Base-by-base conservation (phyloP, 345 rosid species). In the Cardamine occulta region DNA sequence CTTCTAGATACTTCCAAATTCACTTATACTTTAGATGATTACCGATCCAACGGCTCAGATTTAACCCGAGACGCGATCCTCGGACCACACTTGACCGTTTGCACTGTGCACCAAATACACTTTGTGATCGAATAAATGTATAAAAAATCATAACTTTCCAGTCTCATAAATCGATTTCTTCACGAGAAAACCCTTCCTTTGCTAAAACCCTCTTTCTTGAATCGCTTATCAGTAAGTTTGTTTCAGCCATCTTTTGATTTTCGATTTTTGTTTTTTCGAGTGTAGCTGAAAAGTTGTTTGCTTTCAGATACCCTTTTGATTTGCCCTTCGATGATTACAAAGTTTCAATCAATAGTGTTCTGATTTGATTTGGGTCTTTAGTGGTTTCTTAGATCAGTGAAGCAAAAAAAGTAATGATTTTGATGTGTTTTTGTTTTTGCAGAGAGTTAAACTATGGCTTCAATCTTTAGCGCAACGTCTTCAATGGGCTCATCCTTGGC, bases 391-490 rank as follows among this genome's bases (percentile, higher is more conserved):
- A 60, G 29, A 60, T 11, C 68, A 23, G 3, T n/a, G 51, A 71
- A 35, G 9, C 49, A 4, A 23, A 4, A n/a, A 63, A 72, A 62
- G 54, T 53, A 3, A 3, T 26, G 28, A 18, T 73, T 51, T 37
- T 72, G 2, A 18, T 49, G 5, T 72, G 51, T 61, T n/a, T 34
- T n/a, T 45, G 17, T 35, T 61, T 10, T 32, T 35, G 55, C 47
- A 60, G 58, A 59, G 39, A 44, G 70, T 66, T 23, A 18, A 21
- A 55, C 10, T 4, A 93, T 93, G 98, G 87, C 98, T 2, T 86
- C 88, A 7, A 87, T 90, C 13, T 86, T 91, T 75, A 81, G 82
- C 63, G 84, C 90, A 67, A 84, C 82, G 82, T 81, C 93, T 14
- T 87, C 96, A 26, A 81, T 77, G 68, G 91, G 88, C 28, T 66